Base-by-base conservation (phyloP, 371 early-diverging fungal genomes). In the Phascolomyces articulosus region DNA sequence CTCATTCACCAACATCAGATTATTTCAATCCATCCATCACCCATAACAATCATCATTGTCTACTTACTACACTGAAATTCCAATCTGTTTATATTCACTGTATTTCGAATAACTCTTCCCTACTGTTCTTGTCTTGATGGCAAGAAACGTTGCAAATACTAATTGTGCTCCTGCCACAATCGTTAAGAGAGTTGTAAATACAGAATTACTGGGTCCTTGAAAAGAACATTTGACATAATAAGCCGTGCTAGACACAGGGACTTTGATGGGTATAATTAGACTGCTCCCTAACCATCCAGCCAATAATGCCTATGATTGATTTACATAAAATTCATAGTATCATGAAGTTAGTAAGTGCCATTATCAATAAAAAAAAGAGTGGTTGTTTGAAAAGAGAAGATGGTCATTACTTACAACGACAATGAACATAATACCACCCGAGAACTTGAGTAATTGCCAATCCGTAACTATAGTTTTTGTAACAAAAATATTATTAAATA, bases 401-500 rank as follows among this genome's bases (percentile, higher is more conserved):
- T 44, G 49, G 9, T 7, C 20, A 55, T 18, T 23, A 23, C 70
- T 71, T 79, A 86, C 86, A 62, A 73, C 59, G 28, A 75, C 80
- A 38, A 79, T 66, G 0, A 75, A n/a, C 18, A 85, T 48, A n/a
- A 87, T 77, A 1, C 75, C 69, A 0, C 85, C 87, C 10, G 84
- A 84, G 10, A 85, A 83, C 63, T 80, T 80, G 34, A 87, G 70
- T 4, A 87, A 63, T 58, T 87, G 85, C 6, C 65, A 49, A 60
- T 87, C 85, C 16, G 77, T 79, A 20, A 87, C 80, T 6, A 82
- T 73, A 2, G 84, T 83, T 44, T 74, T 77, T n/a, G 85, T 83
- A 26, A 85, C 80, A 64, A 85, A 87, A n/a, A 87, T 78, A 49
- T 87, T 84, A 38, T 87, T 87, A 51, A 85, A 87, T 16, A 87